Evolutionary conservation across 2,329 filamentous ascomycete species (phyloP).

Genomic region (Microcyclospora pomicola): DNA sequence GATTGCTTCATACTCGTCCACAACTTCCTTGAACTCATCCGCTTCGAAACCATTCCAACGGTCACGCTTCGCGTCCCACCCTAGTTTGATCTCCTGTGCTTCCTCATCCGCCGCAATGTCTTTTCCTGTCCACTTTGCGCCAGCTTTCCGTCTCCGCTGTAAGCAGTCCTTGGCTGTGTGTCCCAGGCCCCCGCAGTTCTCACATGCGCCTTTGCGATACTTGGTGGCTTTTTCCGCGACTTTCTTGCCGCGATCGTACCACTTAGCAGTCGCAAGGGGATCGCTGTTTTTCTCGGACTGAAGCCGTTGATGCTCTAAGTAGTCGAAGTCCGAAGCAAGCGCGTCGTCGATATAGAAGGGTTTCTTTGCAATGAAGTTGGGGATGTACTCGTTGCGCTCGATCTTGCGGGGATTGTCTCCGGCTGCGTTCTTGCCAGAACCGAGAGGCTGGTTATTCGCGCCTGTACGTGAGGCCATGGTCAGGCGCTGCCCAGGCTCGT

Average conservation of each 20-base stretch:
- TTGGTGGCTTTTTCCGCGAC: slow-evolving; percentile 81
- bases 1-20: slow-evolving; percentile 77
- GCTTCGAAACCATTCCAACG: slow-evolving; percentile 97
- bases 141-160: slow-evolving; percentile 72
- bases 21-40: slow-evolving; percentile 70
- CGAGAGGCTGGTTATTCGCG: too few species aligned
- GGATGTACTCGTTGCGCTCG: slow-evolving; percentile 96
- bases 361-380: slow-evolving; percentile 92
- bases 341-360: slow-evolving; percentile 88
- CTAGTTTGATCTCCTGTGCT: slow-evolving; percentile 70
- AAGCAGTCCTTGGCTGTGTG: slow-evolving; percentile 93
- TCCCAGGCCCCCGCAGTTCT: slow-evolving; percentile 95
- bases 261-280: slow-evolving; percentile 53
- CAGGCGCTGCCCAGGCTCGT: too few species aligned
- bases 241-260: slow-evolving; percentile 85
- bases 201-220: slow-evolving; percentile 93
- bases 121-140: slow-evolving; percentile 81
- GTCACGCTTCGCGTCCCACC: slow-evolving; percentile 96
- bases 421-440: too few species aligned
- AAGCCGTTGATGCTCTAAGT: slow-evolving; percentile 89
- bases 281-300: slow-evolving; percentile 52
- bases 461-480: too few species aligned
- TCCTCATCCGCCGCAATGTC: slow-evolving; percentile 89
- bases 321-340: slow-evolving; percentile 58
- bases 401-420: too few species aligned